A percentile compares a stretch with the other conserved stretches of the same genome.
Evolutionary conservation across 148 eudicot genomes (phyloP).

Genomic region (Nepenthes mirabilis): DNA sequence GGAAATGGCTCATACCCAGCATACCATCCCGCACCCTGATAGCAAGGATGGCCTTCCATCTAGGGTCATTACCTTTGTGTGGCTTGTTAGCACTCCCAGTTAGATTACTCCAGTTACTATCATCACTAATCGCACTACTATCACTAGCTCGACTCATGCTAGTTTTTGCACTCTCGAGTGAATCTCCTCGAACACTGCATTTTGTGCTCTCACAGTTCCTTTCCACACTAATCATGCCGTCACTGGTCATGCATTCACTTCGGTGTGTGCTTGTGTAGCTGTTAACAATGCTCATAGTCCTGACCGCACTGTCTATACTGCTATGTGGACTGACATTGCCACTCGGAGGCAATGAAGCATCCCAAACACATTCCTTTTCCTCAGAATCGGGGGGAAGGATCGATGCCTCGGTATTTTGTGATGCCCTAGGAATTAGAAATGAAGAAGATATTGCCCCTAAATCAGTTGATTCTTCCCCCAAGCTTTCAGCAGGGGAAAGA

Average conservation of each 20-base stretch:
- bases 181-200: constrained; percentile 52
- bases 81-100: constrained; percentile 92
- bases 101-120: constrained; percentile 84
- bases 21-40: constrained; percentile 59
- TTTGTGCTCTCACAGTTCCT: constrained; percentile 48
- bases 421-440: constrained; percentile 32
- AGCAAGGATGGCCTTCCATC: constrained; percentile 88
- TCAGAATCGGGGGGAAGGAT: constrained; percentile 32
- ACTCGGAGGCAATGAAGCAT: constrained; percentile 84
- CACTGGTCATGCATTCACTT: constrained; percentile 57
- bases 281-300: constrained; percentile 74
- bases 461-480: constrained; percentile 41
- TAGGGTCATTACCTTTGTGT: constrained; percentile 87
- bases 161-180: constrained; percentile 75
- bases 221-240: constrained; percentile 72
- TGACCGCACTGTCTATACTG: constrained; percentile 58
- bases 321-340: constrained; percentile 78
- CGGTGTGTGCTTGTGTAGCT: constrained; percentile 67
- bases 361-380: constrained; percentile 86
- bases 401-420: constrained; percentile 36
- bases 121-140: constrained; percentile 92
- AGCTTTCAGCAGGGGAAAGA: constrained; percentile 37
- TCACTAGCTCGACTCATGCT: constrained; percentile 82
- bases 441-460: constrained; percentile 24
- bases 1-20: constrained; percentile 84